phyloP scores from a whole-genome alignment of 441 rosid genomes.

The Cnidoscolus chayamansa region DNA sequence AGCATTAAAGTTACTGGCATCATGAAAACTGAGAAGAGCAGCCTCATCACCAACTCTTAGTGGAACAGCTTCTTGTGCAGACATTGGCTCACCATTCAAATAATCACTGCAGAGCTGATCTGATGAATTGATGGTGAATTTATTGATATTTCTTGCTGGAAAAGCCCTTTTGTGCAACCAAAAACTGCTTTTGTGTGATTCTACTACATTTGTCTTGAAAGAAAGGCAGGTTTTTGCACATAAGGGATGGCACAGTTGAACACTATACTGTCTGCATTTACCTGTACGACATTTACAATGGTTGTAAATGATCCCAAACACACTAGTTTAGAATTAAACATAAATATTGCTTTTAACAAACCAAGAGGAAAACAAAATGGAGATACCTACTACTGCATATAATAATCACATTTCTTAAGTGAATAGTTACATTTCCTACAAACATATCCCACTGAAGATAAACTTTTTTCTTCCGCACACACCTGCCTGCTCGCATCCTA shows the following conservation, averaged over 20 bases:
- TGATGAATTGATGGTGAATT: conserved; percentile 36
- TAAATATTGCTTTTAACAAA: neutral
- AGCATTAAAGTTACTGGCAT: conserved; percentile 26
- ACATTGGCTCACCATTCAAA: conserved; percentile 36
- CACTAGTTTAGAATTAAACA: neutral
- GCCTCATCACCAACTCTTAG: conserved; percentile 30
- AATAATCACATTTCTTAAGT: neutral
- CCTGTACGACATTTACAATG: conserved; percentile 30
- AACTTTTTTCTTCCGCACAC: neutral
- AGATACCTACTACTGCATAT: neutral
- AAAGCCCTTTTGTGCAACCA: conserved; percentile 29
- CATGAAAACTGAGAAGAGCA: conserved; percentile 21
- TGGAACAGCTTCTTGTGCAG: conserved; percentile 35
- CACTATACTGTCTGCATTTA: conserved; percentile 23
- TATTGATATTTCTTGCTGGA: conserved; percentile 25
- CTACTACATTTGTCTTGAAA: conserved; percentile 28
- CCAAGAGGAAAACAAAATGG: neutral
- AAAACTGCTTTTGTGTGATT: conserved; percentile 23
- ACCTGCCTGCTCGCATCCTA: neutral
- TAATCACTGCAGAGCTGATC: conserved; percentile 43
- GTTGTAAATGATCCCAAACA: conserved; percentile 12
- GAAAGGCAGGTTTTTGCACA: conserved; percentile 25
- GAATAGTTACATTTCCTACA: neutral
- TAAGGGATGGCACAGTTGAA: conserved; percentile 19
- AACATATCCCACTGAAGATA: neutral